Evolutionary conservation across 257 asterid genomes (phyloP).

Genomic region (Nicotiana benthamiana): DNA sequence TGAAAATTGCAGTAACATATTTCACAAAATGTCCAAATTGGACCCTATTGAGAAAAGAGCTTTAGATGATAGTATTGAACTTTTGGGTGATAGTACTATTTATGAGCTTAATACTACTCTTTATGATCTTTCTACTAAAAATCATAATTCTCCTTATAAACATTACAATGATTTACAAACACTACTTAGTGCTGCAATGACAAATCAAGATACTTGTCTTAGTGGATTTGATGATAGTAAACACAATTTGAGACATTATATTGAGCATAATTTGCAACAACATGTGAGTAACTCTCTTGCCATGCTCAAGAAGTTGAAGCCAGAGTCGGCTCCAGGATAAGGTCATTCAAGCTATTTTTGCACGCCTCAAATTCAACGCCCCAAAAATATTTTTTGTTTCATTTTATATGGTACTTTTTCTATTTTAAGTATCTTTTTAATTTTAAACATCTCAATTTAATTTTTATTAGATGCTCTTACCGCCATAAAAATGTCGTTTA

Average conservation of each 20-base stretch:
- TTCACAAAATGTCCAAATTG: conserved; percentile 39
- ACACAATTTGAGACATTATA: conserved; percentile 38
- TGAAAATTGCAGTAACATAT: conserved; percentile 43
- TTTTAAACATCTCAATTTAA: no score
- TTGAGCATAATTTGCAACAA: conserved; percentile 40
- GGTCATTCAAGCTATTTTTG: background rate
- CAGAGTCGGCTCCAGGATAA: background rate
- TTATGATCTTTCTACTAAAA: conserved; percentile 30
- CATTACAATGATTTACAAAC: conserved; percentile 60
- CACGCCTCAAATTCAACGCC: background rate
- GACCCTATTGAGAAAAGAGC: conserved; percentile 55
- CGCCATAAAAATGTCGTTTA: no score
- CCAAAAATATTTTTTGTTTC: background rate
- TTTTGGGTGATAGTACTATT: conserved; percentile 41
- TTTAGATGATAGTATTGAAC: conserved; percentile 69
- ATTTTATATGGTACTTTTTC: no score
- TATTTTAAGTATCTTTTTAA: no score
- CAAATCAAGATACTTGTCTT: conserved; percentile 88
- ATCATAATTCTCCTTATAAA: conserved; percentile 19
- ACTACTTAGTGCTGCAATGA: conserved; percentile 79
- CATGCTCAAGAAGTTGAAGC: conserved; percentile 56
- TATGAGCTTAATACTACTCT: conserved; percentile 33
- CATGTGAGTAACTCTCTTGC: conserved; percentile 77
- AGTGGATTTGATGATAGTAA: conserved; percentile 57
- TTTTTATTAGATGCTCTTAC: no score